Evolutionary conservation across 805 yeast genomes (phyloP).

Genomic region (Cyberlindnera xylosilytica): DNA sequence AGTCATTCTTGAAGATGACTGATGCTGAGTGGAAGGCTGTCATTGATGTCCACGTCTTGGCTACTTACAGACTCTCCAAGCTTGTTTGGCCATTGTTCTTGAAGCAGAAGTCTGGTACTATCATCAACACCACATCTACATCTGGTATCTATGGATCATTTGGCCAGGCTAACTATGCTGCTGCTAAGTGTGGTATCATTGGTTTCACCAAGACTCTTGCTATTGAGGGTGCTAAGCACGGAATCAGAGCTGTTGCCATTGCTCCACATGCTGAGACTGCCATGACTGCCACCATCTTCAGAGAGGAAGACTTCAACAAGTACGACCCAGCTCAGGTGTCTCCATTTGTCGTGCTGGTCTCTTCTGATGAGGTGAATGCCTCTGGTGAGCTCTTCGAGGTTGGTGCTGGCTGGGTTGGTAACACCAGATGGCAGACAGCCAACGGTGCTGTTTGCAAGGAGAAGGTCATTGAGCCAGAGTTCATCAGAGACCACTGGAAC

Average conservation of each 20-base stretch:
- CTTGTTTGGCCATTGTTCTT: constrained; percentile 90
- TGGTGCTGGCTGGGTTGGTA: constrained; percentile 97
- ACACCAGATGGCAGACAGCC: constrained; percentile 93
- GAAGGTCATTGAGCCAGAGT: constrained; percentile 55
- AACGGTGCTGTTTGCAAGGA: constrained; percentile 69
- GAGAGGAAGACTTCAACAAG: constrained; percentile 73
- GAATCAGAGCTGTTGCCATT: constrained; percentile 74
- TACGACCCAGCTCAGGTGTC: constrained; percentile 89
- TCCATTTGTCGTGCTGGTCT: constrained; percentile 77
- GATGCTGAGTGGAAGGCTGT: constrained; percentile 83
- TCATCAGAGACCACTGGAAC: constrained; percentile 62
- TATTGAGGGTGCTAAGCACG: constrained; percentile 79
- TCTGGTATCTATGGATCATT: constrained; percentile 97
- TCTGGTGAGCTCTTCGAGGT: constrained; percentile 85
- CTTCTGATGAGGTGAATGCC: constrained; percentile 65
- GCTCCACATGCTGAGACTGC: constrained; percentile 99
- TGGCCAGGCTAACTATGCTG: constrained; percentile 94
- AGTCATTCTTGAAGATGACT: constrained; percentile 79
- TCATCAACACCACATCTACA: constrained; percentile 88
- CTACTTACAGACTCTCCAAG: constrained; percentile 77
- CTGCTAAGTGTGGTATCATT: constrained; percentile 87
- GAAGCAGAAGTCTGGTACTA: constrained; percentile 75
- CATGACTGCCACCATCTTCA: constrained; percentile 88
- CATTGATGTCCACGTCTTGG: constrained; percentile 75
- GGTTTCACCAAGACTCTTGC: constrained; percentile 87